Evolutionary conservation across 257 asterid genomes (phyloP).

Genomic region (Nicotiana tabacum): DNA sequence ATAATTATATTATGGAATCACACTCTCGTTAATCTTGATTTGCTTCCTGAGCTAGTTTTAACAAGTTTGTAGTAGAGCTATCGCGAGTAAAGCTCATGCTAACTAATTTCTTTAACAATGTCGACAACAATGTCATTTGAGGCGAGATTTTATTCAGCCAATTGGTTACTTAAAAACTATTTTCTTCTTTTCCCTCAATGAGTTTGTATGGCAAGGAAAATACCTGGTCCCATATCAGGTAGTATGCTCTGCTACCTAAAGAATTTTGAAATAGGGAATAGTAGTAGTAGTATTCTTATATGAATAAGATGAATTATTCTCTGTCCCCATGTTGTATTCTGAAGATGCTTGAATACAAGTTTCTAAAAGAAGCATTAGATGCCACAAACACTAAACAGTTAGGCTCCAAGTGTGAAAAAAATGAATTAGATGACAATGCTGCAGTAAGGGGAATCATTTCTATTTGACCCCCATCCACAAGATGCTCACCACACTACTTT

Average conservation of each 20-base stretch:
- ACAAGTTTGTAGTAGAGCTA: not conserved
- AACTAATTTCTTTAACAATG: not conserved
- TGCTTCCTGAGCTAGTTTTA: not conserved
- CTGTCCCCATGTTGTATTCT: constrained; percentile 2
- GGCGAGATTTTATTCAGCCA: not conserved
- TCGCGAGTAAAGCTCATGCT: not conserved
- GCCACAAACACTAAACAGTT: not conserved
- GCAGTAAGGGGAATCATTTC: constrained; percentile 5
- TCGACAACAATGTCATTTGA: not conserved
- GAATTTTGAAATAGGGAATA: not conserved
- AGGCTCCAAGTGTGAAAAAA: not conserved
- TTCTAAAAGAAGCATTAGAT: constrained; percentile 2
- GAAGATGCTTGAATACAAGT: constrained; percentile 12
- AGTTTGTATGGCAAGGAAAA: constrained; percentile 2
- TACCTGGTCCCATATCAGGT: not conserved
- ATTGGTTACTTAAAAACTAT: no score
- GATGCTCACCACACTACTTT: constrained; percentile 5
- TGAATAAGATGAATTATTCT: constrained; percentile 7
- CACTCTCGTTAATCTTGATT: not conserved
- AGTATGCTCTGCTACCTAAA: not conserved
- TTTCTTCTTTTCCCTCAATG: not conserved
- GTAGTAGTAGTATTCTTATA: not conserved
- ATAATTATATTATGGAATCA: not conserved
- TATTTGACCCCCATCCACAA: constrained; percentile 5
- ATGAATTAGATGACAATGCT: constrained; percentile 11